These are phyloP conservation scores for Leishmania turanica DNA, from an alignment of 208 protist species.

Conservation along the genomic window DNA sequence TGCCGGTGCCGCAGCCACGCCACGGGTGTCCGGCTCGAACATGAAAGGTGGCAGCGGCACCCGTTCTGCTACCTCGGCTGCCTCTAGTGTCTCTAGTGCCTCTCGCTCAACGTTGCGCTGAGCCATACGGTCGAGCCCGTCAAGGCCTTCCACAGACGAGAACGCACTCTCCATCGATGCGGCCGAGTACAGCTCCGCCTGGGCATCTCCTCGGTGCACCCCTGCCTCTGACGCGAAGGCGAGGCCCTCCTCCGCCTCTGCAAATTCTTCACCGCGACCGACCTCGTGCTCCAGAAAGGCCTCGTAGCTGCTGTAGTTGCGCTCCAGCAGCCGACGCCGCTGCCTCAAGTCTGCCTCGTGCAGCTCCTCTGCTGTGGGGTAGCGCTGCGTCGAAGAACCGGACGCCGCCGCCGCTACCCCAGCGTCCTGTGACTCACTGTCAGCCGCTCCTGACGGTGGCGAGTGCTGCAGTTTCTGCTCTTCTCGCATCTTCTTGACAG, in stretches of 20 bases:
- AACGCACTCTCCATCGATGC: conserved; percentile 46
- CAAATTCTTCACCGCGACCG: conserved; percentile 33
- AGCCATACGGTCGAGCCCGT: conserved; percentile 43
- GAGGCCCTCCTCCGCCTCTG: background rate
- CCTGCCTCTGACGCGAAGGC: background rate
- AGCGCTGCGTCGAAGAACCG: background rate
- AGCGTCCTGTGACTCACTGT: background rate
- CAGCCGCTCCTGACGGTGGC: background rate
- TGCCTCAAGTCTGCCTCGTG: conserved; percentile 49
- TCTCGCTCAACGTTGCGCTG: conserved; percentile 41
- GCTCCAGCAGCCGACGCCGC: conserved; percentile 46
- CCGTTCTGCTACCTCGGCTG: conserved; percentile 36
- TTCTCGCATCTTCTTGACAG: conserved; percentile 66
- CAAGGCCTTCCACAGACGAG: conserved; percentile 35
- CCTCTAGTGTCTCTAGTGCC: conserved; percentile 33
- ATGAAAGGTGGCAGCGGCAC: conserved; percentile 69
- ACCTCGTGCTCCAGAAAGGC: conserved; percentile 62
- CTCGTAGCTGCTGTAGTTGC: conserved; percentile 77
- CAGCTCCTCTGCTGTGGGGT: conserved; percentile 45
- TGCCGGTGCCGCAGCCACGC: background rate
- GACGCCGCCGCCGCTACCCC: background rate
- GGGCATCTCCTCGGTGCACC: background rate
- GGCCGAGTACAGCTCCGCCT: conserved; percentile 23
- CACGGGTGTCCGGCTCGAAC: conserved; percentile 10
- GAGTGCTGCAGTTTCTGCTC: conserved; percentile 11